Percentiles rank a stretch among this genome's conserved stretches.
Conservation (phyloP, 176 grass and related monocot genomes). For the Oryza meridionalis region DNA sequence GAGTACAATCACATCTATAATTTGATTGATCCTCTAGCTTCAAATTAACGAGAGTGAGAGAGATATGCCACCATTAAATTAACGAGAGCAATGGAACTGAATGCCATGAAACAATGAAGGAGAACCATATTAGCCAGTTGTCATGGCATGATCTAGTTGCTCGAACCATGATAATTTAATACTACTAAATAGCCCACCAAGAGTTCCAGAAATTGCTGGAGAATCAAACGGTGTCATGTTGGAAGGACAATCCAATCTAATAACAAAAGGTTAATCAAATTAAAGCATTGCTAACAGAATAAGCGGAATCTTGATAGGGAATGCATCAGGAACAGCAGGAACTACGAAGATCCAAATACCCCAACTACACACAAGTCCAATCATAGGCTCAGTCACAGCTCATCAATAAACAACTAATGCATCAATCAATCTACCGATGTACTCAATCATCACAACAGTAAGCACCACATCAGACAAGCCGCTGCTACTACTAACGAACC, state of each 20-base stretch:
- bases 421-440: background rate
- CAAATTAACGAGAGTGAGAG: background rate
- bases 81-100: background rate
- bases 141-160: background rate
- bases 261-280: background rate
- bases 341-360: background rate
- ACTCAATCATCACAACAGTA: background rate
- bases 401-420: background rate
- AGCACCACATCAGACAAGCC: constrained; percentile 21
- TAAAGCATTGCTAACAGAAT: background rate
- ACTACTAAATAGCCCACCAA: background rate
- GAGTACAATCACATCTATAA: too few relatives aligned
- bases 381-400: background rate
- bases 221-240: background rate
- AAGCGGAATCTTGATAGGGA: background rate
- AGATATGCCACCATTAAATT: background rate
- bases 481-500: too few relatives aligned
- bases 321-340: too few relatives aligned
- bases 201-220: background rate
- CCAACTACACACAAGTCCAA: background rate
- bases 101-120: background rate
- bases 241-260: background rate
- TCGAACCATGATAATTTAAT: background rate
- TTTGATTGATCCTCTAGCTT: background rate
- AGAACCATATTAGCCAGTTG: background rate